phyloP scores from a whole-genome alignment of 129 eudicot genomes.

The Escallonia herrerae region DNA sequence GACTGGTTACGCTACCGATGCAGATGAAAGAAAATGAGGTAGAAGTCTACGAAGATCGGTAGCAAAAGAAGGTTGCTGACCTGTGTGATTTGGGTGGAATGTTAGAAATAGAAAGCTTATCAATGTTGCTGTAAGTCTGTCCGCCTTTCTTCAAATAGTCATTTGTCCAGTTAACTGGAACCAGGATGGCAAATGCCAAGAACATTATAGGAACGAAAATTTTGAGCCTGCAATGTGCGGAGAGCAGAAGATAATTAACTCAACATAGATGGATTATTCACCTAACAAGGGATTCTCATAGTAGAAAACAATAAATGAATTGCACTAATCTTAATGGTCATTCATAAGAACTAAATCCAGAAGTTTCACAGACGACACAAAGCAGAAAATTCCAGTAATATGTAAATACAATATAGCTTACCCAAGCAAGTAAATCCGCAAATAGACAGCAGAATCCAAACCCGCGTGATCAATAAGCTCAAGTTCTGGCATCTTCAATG shows the following conservation, averaged over 20 bases:
- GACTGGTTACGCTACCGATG: not conserved
- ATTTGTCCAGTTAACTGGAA: slow-evolving; percentile 91
- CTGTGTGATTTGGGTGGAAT: too few species aligned
- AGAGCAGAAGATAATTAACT: not conserved
- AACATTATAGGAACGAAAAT: slow-evolving; percentile 78
- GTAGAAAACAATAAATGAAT: too few species aligned
- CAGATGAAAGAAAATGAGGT: not conserved
- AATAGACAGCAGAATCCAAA: slow-evolving; percentile 86
- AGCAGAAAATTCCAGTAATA: too few species aligned
- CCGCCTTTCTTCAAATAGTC: slow-evolving; percentile 37
- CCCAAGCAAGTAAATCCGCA: slow-evolving; percentile 91
- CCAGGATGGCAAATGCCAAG: slow-evolving; percentile 69
- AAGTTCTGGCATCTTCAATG: slow-evolving; percentile 83
- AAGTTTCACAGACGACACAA: too few species aligned
- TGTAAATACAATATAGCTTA: slow-evolving; percentile 33
- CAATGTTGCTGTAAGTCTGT: slow-evolving; percentile 56
- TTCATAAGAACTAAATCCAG: too few species aligned
- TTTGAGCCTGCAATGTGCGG: slow-evolving; percentile 59
- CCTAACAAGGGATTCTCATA: too few species aligned
- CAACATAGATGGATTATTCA: too few species aligned
- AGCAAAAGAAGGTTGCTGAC: not conserved
- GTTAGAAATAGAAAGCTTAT: slow-evolving; percentile 91
- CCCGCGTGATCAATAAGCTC: slow-evolving; percentile 95
- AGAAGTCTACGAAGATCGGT: too few species aligned
- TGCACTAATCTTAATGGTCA: too few species aligned